Conservation (phyloP, 805 yeast species). For the Starmerella floris region DNA sequence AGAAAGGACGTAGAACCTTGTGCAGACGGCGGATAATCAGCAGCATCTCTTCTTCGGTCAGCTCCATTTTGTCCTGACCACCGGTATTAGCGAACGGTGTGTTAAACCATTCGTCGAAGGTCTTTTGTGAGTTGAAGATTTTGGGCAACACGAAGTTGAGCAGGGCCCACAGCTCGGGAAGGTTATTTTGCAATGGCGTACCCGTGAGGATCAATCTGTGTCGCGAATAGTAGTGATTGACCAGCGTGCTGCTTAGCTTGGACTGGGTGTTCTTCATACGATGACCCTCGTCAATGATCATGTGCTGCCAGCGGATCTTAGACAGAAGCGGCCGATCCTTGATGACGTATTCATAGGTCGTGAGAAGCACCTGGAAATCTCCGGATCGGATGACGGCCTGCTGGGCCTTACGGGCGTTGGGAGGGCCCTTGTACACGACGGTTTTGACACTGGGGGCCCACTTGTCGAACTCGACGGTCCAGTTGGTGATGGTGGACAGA, state of each 20-base stretch:
- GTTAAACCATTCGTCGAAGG: slow-evolving; percentile 97
- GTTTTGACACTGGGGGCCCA: slow-evolving; percentile 88
- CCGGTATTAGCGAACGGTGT: slow-evolving; percentile 98
- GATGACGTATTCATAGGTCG: slow-evolving; percentile 89
- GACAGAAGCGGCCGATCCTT: slow-evolving; percentile 73
- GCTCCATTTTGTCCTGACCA: slow-evolving; percentile 80
- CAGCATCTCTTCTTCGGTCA: slow-evolving; percentile 90
- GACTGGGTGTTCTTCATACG: slow-evolving; percentile 91
- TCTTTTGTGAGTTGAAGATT: slow-evolving; percentile 88
- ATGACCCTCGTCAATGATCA: slow-evolving; percentile 98
- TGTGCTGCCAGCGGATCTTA: slow-evolving; percentile 82
- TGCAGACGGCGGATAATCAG: slow-evolving; percentile 90
- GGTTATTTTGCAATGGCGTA: slow-evolving; percentile 87
- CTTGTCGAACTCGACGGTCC: slow-evolving; percentile 91
- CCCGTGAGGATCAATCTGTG: slow-evolving; percentile 88
- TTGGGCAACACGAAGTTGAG: slow-evolving; percentile 89
- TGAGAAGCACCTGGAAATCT: slow-evolving; percentile 77
- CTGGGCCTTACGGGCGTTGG: slow-evolving; percentile 65
- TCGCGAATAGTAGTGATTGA: slow-evolving; percentile 70
- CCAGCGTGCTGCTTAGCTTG: slow-evolving; percentile 70
- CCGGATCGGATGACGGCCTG: slow-evolving; percentile 59
- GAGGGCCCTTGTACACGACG: slow-evolving; percentile 86
- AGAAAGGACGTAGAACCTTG: slow-evolving; percentile 87
- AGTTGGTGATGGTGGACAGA: slow-evolving; percentile 80
- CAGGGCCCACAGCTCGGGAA: slow-evolving; percentile 95